Base-by-base conservation (phyloP, 805 yeast genomes). In the Sugiyamaella lignohabitans region DNA sequence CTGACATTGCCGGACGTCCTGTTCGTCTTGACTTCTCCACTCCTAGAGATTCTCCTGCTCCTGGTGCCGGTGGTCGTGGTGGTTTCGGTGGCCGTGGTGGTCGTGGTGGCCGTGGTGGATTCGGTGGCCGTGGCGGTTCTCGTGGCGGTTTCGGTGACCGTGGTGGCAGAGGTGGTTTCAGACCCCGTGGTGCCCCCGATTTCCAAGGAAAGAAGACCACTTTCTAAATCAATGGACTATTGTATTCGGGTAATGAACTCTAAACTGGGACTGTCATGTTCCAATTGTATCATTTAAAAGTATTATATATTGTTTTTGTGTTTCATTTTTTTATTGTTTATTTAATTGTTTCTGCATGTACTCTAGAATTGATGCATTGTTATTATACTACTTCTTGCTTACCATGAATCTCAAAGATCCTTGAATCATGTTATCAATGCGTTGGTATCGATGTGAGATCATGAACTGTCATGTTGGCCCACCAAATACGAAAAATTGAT, bases 11-110 rank as follows among this genome's bases (percentile, higher is more conserved):
- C 54, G 95, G 95, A 59, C 82, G 98, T 74, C 79, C 96, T 52
- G 84, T 93, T 62, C 85, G 98, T 77, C 76, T 93, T 58, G 98
- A 93, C 72, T 93, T 67, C 78, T 86, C 96, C 45, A 79, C 95
- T 47, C 98, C 98, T 68, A 84, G 83, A 68, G 58, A 53, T 32
- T 40, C 38, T 20, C 48, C 53, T 37, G 40, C 45, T 42, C 42
- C 42, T 20, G 43, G 51, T 47, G 58, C 62, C 51, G 60, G 53
- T 32, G 65, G 66, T 53, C 66, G 68, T 42, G 59, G 71, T 37
- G 62, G 71, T 56, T 69, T 70, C 44, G 71, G 68, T 29, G 61
- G 67, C 38, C 46, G 54, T 14, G 55, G 53, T 18, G 61, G 67
- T 38, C 47, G 53, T n/a, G 54, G 53, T n/a, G 50, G 53, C 19